Conservation (phyloP, 352 stramenopile genomes). For the Pythium periplocum region DNA sequence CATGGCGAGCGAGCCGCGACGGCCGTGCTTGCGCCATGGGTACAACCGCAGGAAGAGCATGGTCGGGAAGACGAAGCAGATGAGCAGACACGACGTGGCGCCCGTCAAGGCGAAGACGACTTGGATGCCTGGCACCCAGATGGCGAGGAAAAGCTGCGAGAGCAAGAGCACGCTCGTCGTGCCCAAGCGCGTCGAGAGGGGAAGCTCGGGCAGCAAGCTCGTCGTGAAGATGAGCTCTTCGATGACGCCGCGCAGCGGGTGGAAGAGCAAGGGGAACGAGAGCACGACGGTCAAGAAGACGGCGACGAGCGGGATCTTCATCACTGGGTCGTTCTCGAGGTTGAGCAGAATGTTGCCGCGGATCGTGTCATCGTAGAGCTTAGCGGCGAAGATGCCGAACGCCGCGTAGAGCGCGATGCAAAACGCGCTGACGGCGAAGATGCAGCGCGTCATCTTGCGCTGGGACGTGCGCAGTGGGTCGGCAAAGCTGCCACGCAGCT, state of each 20-base stretch:
- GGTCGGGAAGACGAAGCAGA: conserved; percentile 70
- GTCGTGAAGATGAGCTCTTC: conserved; percentile 53
- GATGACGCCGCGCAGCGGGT: conserved; percentile 53
- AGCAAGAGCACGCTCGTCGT: conserved; percentile 48
- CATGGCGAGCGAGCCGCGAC: conserved; percentile 24
- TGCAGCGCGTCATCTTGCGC: conserved; percentile 49
- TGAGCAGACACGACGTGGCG: conserved; percentile 62
- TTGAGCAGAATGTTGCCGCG: conserved; percentile 80
- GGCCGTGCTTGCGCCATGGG: conserved; percentile 32
- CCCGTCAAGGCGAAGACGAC: conserved; percentile 66
- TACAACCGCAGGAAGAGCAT: conserved; percentile 58
- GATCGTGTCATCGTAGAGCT: conserved; percentile 50
- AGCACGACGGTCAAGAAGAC: conserved; percentile 68
- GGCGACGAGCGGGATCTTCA: conserved; percentile 61
- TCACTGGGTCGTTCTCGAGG: conserved; percentile 60
- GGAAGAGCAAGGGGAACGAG: conserved; percentile 74
- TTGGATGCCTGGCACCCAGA: conserved; percentile 57
- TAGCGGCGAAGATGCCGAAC: conserved; percentile 44
- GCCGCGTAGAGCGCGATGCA: conserved; percentile 58
- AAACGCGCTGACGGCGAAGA: conserved; percentile 40
- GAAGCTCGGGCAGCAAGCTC: conserved; percentile 31
- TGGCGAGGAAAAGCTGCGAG: conserved; percentile 45
- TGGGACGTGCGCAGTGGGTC: conserved; percentile 40
- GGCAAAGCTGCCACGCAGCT: conserved; percentile 50
- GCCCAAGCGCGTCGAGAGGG: conserved; percentile 43